Evolutionary conservation across 352 stramenopile species (phyloP), one percentile per base, ranked within the genome.

Genomic region (Globisporangium cystogenes): DNA sequence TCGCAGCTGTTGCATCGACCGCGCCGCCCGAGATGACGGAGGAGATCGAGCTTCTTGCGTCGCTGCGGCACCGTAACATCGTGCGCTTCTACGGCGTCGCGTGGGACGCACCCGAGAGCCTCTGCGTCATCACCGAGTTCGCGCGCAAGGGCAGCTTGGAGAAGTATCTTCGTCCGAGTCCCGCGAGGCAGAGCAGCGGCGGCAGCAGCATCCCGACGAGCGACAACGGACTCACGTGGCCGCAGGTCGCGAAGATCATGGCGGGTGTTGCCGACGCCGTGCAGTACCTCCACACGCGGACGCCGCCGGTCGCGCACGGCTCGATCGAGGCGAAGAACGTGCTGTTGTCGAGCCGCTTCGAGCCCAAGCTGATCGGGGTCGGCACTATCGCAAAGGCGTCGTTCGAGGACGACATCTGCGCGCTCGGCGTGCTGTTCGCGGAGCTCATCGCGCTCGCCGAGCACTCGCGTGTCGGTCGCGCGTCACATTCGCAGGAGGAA

Each of bases 201-300:
- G 41, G 6, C 31, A 27, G 4, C 46, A 37, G 31, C 27, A 31
- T 31, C 27, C 27, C 27, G 27, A 31, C 27, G 27, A 31, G 27
- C 44, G 37, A 56, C 0, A 55, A 65, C n/a, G 74, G 81, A 37
- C 55, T 83, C 16, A 48, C 44, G 33, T 59, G 52, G 52, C 3
- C 10, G 23, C 52, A 59, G 24, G 27, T 39, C 5, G 7, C 41
- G 24, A 58, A 57, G 14, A 72, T 90, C 11, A 72, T 72, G 12
- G 43, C 72, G 37, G 68, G 86, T 46, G 62, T 90, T 6, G 64
- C 70, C 3, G 59, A 79, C 36, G 76, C 68, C 16, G 61, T 90
- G 14, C 72, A 71, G 26, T 88, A 88, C 37, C 55, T 90, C 44
- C 76, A 90, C 53, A 67, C 70, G 15, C 62, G 81, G 41, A 40